phyloP scores from a whole-genome alignment of 2,329 filamentous ascomycete genomes.

The Thielaviopsis euricoi region DNA sequence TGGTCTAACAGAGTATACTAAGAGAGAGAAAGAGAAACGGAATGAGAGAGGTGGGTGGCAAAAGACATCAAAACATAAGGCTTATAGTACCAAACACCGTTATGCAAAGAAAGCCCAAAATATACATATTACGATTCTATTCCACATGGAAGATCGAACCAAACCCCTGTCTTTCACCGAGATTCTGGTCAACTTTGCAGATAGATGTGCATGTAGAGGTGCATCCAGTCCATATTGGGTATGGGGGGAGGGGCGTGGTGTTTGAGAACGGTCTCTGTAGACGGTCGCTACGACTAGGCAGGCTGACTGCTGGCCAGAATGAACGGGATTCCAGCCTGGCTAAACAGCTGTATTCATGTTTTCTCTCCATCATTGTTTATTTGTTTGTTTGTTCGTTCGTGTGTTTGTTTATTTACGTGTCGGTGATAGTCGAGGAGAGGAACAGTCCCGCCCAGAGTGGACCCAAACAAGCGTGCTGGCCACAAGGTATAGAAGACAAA shows the following conservation, averaged over 20 bases:
- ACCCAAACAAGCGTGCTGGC: not conserved
- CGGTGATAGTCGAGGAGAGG: too few species aligned
- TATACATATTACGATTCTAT: not conserved
- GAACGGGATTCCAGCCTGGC: too few species aligned
- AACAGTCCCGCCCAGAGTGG: not conserved
- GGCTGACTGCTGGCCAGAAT: too few species aligned
- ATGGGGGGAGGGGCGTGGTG: not conserved
- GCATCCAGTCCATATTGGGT: not conserved
- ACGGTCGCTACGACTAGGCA: too few species aligned
- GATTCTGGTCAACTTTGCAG: conserved; percentile 9
- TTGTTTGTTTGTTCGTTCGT: too few species aligned
- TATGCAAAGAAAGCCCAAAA: not conserved
- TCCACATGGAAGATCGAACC: conserved; percentile 4
- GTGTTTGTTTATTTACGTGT: too few species aligned
- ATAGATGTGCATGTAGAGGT: not conserved
- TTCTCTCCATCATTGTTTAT: too few species aligned
- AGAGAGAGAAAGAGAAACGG: not conserved
- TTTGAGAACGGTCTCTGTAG: too few species aligned
- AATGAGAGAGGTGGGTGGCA: not conserved
- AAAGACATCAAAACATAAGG: not conserved
- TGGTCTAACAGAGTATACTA: not conserved
- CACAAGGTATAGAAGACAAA: not conserved
- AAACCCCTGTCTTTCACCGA: conserved; percentile 12
- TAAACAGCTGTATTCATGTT: too few species aligned
- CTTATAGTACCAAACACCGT: too few species aligned